Conservation (phyloP, 2,329 filamentous ascomycete species). For the Botrytis galanthina region DNA sequence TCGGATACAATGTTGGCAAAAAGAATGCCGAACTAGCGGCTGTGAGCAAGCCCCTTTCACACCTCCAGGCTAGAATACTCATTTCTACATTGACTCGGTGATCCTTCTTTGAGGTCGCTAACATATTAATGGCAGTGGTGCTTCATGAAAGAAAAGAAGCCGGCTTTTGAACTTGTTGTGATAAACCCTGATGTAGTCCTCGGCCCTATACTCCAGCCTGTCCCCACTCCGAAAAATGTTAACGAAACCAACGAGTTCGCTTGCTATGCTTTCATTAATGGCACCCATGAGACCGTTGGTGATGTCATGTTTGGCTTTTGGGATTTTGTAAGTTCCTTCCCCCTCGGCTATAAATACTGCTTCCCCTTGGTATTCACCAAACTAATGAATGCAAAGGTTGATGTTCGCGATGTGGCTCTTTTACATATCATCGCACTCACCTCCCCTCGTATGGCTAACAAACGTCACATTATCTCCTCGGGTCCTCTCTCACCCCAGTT, state of each 20-base stretch:
- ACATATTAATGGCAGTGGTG: slow-evolving; percentile 45
- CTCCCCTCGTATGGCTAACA: slow-evolving; percentile 53
- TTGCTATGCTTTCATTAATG: slow-evolving; percentile 51
- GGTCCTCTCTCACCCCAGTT: slow-evolving; percentile 58
- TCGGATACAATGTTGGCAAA: slow-evolving; percentile 45
- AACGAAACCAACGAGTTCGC: slow-evolving; percentile 64
- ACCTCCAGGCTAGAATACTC: background rate
- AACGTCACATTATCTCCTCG: slow-evolving; percentile 58
- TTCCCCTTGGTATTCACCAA: background rate
- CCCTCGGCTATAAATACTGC: background rate
- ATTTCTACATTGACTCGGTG: background rate
- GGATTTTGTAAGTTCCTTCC: slow-evolving; percentile 39
- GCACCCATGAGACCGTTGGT: slow-evolving; percentile 45
- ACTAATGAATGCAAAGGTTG: slow-evolving; percentile 28
- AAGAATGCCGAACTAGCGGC: slow-evolving; percentile 63
- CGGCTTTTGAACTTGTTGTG: slow-evolving; percentile 56
- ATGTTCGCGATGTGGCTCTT: slow-evolving; percentile 58
- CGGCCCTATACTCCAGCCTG: slow-evolving; percentile 59
- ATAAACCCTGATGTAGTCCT: slow-evolving; percentile 62
- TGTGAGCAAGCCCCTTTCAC: background rate
- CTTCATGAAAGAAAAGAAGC: slow-evolving; percentile 50
- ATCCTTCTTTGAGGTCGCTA: background rate
- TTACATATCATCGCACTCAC: slow-evolving; percentile 58
- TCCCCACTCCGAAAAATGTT: slow-evolving; percentile 57
- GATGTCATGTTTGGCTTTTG: slow-evolving; percentile 23